Percentiles rank a stretch among this genome's conserved stretches.
Conservation (phyloP, 805 yeast species). For the Candida nitratophila region DNA sequence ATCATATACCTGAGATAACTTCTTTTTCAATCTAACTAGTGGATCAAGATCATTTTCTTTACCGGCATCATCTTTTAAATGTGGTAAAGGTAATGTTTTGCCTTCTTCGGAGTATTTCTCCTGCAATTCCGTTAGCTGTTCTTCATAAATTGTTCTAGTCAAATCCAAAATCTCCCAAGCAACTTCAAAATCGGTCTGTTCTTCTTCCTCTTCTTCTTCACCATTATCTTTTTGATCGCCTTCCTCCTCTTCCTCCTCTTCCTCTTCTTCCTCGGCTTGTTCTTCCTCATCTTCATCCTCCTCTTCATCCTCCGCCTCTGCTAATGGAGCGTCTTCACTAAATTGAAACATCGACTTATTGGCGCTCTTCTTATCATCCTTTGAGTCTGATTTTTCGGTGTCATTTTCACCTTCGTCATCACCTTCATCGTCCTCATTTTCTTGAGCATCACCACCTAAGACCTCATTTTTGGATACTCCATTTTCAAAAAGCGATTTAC, state of each 20-base stretch:
- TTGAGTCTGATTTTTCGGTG: slow-evolving; percentile 13
- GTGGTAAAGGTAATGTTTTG: slow-evolving; percentile 8
- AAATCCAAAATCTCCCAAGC: slow-evolving; percentile 87
- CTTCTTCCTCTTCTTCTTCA: slow-evolving; percentile 27
- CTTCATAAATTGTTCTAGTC: slow-evolving; percentile 60
- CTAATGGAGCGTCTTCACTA: slow-evolving; percentile 30
- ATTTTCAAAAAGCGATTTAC: slow-evolving; percentile 69
- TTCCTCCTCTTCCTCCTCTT: slow-evolving; percentile 20
- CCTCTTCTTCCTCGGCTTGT: slow-evolving; percentile 13
- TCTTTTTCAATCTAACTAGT: slow-evolving; percentile 33
- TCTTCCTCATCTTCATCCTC: slow-evolving; percentile 25
- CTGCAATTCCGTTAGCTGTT: slow-evolving; percentile 26
- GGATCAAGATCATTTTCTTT: slow-evolving; percentile 19
- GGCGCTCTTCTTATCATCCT: slow-evolving; percentile 10
- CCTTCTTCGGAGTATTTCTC: slow-evolving; percentile 1
- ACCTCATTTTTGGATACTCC: slow-evolving; percentile 74
- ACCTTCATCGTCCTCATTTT: slow-evolving; percentile 15
- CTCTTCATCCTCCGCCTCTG: slow-evolving; percentile 28
- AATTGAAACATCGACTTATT: slow-evolving; percentile 25
- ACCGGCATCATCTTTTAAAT: slow-evolving; percentile 13
- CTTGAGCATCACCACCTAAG: slow-evolving; percentile 45
- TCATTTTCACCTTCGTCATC: slow-evolving; percentile 19
- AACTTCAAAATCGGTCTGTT: slow-evolving; percentile 70
- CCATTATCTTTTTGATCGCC: slow-evolving; percentile 11
- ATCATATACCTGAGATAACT: slow-evolving; percentile 68